Conservation (phyloP, 2,329 filamentous ascomycete species). For the Fusarium robinianum region DNA sequence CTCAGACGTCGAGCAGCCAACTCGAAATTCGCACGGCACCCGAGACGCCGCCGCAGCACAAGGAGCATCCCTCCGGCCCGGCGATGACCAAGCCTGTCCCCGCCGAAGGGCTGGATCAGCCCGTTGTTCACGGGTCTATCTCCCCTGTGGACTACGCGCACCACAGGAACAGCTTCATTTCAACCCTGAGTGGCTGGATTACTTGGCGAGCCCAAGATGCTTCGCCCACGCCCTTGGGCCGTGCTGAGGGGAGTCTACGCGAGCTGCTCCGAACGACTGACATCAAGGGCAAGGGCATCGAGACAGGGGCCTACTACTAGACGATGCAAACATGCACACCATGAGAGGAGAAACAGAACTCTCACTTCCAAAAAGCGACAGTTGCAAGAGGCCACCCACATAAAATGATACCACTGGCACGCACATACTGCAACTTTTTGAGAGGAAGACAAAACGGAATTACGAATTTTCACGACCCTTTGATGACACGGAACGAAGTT, state of each 20-base stretch:
- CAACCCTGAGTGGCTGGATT: conserved; percentile 52
- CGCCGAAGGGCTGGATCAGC: conserved; percentile 34
- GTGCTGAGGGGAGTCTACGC: conserved; percentile 61
- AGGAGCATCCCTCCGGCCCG: conserved; percentile 26
- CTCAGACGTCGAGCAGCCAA: conserved; percentile 59
- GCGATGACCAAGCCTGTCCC: conserved; percentile 20
- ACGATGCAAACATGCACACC: background rate
- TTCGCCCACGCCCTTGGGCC: conserved; percentile 42
- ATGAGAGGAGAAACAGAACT: conserved; percentile 38
- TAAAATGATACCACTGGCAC: background rate
- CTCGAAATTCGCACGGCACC: conserved; percentile 51
- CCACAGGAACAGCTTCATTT: conserved; percentile 41
- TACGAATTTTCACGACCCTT: conserved; percentile 26
- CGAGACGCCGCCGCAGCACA: conserved; percentile 31
- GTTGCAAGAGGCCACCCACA: conserved; percentile 3
- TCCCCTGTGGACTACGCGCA: conserved; percentile 31
- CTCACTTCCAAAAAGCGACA: conserved; percentile 16
- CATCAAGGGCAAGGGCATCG: conserved; percentile 43
- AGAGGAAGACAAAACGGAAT: conserved; percentile 20
- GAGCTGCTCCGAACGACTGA: conserved; percentile 52
- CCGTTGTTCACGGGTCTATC: conserved; percentile 36
- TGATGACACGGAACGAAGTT: conserved; percentile 30
- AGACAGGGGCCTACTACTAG: conserved; percentile 23
- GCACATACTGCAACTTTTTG: too few species aligned
- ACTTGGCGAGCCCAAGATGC: conserved; percentile 45